Percentiles rank a stretch among this genome's conserved stretches.
These are phyloP conservation scores for Mimosa pudica DNA, from an alignment of 306 rosid genomes.

Conservation along the genomic window DNA sequence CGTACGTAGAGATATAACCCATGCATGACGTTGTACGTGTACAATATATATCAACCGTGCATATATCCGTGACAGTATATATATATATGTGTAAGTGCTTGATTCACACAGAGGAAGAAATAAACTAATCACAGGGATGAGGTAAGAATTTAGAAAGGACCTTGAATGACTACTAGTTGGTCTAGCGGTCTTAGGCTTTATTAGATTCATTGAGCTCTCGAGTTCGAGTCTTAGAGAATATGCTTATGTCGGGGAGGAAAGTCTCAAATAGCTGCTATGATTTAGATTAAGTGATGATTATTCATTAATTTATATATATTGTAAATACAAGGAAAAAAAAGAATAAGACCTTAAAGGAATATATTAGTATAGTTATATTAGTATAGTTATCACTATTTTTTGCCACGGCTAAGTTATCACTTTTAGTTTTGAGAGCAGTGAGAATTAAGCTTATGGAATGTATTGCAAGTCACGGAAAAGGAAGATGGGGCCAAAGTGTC, in stretches of 20 bases:
- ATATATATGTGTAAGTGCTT: background rate
- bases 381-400: too few relatives aligned
- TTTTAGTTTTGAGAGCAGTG: constrained; percentile 10
- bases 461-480: constrained; percentile 10
- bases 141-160: background rate
- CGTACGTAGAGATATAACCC: background rate
- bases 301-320: too few relatives aligned
- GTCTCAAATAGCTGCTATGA: too few relatives aligned
- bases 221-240: too few relatives aligned
- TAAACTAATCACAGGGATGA: background rate
- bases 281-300: too few relatives aligned
- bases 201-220: too few relatives aligned
- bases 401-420: background rate
- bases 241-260: too few relatives aligned
- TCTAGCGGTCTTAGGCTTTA: too few relatives aligned
- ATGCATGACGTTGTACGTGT: background rate
- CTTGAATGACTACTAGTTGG: too few relatives aligned
- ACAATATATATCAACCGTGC: background rate
- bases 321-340: too few relatives aligned
- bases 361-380: background rate
- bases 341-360: background rate
- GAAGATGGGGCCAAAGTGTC: background rate
- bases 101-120: background rate
- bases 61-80: background rate
- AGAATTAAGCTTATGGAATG: background rate